Conservation (phyloP, 192 early-diverging fungal species). For the Powellomyces hirtus region DNA sequence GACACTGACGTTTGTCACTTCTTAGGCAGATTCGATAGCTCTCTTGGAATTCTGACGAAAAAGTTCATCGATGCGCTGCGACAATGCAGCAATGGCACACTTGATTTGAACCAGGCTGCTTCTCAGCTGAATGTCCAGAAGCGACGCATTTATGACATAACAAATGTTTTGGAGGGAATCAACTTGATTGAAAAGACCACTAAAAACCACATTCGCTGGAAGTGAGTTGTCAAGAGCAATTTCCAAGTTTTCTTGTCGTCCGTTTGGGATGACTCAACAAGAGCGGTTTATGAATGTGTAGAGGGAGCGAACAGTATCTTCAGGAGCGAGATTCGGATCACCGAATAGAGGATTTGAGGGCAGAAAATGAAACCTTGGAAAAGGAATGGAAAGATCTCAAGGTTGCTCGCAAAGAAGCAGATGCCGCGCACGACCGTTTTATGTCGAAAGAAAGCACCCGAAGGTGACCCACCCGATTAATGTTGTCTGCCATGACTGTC, state of each 20-base stretch:
- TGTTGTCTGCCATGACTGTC: not conserved
- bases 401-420: not conserved
- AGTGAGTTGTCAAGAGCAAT: slow-evolving; percentile 44
- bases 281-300: not conserved
- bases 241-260: too few relatives aligned
- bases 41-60: slow-evolving; percentile 59
- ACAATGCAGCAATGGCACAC: slow-evolving; percentile 43
- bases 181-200: slow-evolving; percentile 64
- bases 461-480: slow-evolving; percentile 11
- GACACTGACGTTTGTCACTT: not conserved
- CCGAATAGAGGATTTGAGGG: not conserved
- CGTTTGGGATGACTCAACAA: not conserved
- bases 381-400: slow-evolving; percentile 11
- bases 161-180: slow-evolving; percentile 67
- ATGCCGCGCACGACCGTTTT: not conserved
- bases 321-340: not conserved
- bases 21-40: slow-evolving; percentile 51
- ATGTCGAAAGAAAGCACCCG: slow-evolving; percentile 3
- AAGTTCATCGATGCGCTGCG: slow-evolving; percentile 57
- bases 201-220: slow-evolving; percentile 69
- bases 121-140: slow-evolving; percentile 60
- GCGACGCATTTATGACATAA: slow-evolving; percentile 69
- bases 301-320: slow-evolving; percentile 8
- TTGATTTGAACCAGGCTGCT: slow-evolving; percentile 63
- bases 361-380: slow-evolving; percentile 17